Evolutionary conservation across 257 asterid genomes (phyloP), one percentile per base, ranked within the genome.

Genomic region (Solanum microdontum): DNA sequence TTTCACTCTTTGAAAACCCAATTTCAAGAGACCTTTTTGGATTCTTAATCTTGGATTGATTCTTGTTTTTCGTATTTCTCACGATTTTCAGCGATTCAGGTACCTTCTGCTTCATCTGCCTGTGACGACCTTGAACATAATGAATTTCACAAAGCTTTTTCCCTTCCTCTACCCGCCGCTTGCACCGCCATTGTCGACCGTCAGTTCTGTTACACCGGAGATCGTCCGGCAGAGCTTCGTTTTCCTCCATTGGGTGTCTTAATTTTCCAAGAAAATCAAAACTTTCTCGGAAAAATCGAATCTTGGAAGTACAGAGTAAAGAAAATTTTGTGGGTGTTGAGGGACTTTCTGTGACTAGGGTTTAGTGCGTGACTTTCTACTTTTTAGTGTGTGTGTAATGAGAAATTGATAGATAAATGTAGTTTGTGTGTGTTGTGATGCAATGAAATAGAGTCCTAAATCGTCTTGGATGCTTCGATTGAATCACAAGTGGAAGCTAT

Each of bases 181-280:
- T 92, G 94, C 99, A 97, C 93, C 99, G 92, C 99, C 99, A 97
- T 91, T 93, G 96, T 51, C 99, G 94, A 87, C 99, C 99, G 93
- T 97, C 99, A 2, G 99, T 96, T 74, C 99, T 89, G 90, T 95
- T 95, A 94, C 99, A 97, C 77, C 99, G 98, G 86, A 93, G 86
- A 82, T 96, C 94, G 73, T 97, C 99, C 93, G 97, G 98, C 91
- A 95, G 92, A 88, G 87, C 89, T 84, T 91, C 97, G 34, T 90
- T 91, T 19, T 88, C 96, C 86, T 37, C 66, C 88, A 86, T 86
- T 55, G 83, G 70, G 37, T 85, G 33, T 84, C 11, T 43, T 66
- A 32, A 75, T 8, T 88, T 37, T 74, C 73, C 88, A 83, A 30
- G 70, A 84, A 58, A 86, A 39, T 68, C 83, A 3, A 62, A 58